These are phyloP conservation scores for Aureobasidium uvarum DNA, from an alignment of 2,329 filamentous ascomycete genomes.

Conservation along the genomic window DNA sequence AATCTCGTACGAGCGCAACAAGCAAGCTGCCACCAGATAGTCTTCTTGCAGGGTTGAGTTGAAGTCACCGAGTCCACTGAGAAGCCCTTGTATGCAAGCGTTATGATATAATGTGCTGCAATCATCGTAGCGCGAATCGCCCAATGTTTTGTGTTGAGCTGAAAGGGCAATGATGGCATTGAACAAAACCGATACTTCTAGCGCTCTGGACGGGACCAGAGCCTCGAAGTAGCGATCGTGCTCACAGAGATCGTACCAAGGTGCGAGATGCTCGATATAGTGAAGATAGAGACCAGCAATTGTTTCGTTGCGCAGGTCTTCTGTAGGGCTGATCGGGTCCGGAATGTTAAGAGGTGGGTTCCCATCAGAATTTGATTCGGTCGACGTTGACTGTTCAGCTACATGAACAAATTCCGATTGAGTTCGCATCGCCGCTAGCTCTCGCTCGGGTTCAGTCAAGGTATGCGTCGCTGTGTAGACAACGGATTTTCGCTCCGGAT, in stretches of 20 bases:
- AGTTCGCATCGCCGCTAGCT: too few species aligned
- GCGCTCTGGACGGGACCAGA: not conserved
- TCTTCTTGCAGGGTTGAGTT: constrained; percentile 41
- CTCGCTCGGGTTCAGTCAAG: too few species aligned
- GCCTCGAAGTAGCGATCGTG: not conserved
- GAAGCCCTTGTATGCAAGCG: constrained; percentile 33
- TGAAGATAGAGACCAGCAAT: constrained; percentile 1
- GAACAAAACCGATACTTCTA: not conserved
- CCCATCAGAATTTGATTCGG: too few species aligned
- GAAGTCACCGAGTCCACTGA: constrained; percentile 40
- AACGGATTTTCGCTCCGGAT: not conserved
- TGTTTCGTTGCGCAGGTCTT: not conserved
- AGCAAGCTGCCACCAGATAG: constrained; percentile 49
- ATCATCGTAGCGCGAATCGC: constrained; percentile 36
- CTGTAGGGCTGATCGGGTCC: not conserved
- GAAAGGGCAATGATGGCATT: constrained; percentile 35
- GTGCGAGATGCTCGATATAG: constrained; percentile 13
- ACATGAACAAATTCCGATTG: not conserved
- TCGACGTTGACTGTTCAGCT: not conserved
- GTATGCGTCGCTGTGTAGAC: not conserved
- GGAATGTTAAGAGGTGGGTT: not conserved
- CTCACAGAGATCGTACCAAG: constrained; percentile 24
- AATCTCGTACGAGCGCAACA: constrained; percentile 53
- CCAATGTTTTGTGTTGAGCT: constrained; percentile 42
- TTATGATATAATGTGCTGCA: constrained; percentile 11